Evolutionary conservation across 176 grass and related monocot species (phyloP), one percentile per base, ranked within the genome.

Genomic region (Elymus sibiricus): DNA sequence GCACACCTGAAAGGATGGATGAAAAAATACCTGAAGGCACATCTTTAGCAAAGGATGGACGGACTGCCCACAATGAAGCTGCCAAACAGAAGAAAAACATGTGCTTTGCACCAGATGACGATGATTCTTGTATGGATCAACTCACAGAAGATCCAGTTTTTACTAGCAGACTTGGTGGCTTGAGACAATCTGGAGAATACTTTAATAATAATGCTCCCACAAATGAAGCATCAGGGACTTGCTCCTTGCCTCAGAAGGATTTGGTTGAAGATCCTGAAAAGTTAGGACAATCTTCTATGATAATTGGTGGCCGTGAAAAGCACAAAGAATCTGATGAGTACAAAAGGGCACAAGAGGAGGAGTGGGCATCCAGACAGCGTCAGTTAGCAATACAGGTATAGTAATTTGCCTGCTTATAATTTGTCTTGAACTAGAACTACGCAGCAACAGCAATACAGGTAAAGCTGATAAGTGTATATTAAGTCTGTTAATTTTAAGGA

Each of bases 261-360:
- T 29, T 87, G 70, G 29, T 68, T 64, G 25, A 66, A 44, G 76
- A 82, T 56, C 29, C 55, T 63, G 59, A 68, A 69, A 72, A 79
- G 49, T 16, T 46, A 24, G 82, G 44, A 29, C 68, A 22, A 68
- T 29, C 24, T 76, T 68, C 56, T 32, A 32, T 75, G 16, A 15
- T 97, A 86, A 79, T 94, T 70, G 84, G 43, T 19, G 88, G 77
- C 1, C 91, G 97, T 42, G 97, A 99, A 78, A 99, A 91, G 29
- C 94, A 90, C 89, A 99, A 99, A 88, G 88, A 93, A 91, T 94
- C 97, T 79, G 80, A 64, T 17, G 92, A 94, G 77, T 99, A 87
- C 70, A 96, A 87, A 82, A 90, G 82, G 61, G 94, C 92, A 74
- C 49, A 31, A 68, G 94, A 94, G 83, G 88, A 90, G 81, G 97